Conservation (phyloP, 2,329 filamentous ascomycete species). For the Pseudocercospora crystallina region DNA sequence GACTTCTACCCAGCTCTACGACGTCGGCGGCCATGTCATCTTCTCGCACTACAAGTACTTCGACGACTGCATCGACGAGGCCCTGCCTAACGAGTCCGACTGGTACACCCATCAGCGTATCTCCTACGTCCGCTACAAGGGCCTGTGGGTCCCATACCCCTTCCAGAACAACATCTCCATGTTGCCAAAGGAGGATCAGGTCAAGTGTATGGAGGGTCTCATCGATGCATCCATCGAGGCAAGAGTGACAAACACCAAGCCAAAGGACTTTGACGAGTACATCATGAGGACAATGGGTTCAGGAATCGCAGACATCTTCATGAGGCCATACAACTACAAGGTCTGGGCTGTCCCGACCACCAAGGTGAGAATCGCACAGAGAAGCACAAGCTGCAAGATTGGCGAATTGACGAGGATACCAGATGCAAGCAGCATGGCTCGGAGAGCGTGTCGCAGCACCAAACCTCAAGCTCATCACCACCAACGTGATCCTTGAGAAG, state of each 20-base stretch:
- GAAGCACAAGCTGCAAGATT: not conserved
- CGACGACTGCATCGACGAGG: slow-evolving; percentile 97
- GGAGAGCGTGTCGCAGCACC: slow-evolving; percentile 97
- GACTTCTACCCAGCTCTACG: slow-evolving; percentile 71
- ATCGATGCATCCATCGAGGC: slow-evolving; percentile 90
- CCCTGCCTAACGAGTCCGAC: slow-evolving; percentile 87
- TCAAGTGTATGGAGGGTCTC: slow-evolving; percentile 89
- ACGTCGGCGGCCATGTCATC: slow-evolving; percentile 97
- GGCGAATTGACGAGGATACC: slow-evolving; percentile 10
- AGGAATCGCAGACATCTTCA: slow-evolving; percentile 92
- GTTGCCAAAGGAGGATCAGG: slow-evolving; percentile 95
- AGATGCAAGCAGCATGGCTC: slow-evolving; percentile 99
- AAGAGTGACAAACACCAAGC: slow-evolving; percentile 85
- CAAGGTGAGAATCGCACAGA: slow-evolving; percentile 62
- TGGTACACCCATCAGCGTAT: slow-evolving; percentile 99
- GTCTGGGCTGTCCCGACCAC: slow-evolving; percentile 98
- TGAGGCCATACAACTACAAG: slow-evolving; percentile 99
- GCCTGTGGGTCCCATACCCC: slow-evolving; percentile 94
- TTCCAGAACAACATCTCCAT: slow-evolving; percentile 99
- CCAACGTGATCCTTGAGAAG: slow-evolving; percentile 95
- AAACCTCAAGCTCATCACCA: slow-evolving; percentile 88
- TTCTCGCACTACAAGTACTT: slow-evolving; percentile 99
- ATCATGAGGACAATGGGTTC: slow-evolving; percentile 88
- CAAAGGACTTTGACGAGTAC: slow-evolving; percentile 97
- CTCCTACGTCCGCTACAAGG: slow-evolving; percentile 97